These are phyloP conservation scores for Cystofilobasidium bisporidii DNA, from an alignment of 768 basidiomycete genomes.

Conservation along the genomic window DNA sequence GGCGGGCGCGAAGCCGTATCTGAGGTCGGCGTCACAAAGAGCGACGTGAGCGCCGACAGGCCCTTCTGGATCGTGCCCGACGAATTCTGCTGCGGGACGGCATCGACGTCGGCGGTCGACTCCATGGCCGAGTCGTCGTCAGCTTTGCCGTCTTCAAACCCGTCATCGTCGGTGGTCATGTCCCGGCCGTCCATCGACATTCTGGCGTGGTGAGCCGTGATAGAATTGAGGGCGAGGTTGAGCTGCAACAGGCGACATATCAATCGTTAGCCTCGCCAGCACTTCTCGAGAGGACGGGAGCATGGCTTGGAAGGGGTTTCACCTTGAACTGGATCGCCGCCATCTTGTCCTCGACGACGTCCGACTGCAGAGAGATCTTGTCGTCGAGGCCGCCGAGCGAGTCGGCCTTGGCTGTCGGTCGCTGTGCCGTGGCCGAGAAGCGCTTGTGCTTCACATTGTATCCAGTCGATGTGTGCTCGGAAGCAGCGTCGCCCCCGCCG, in stretches of 20 bases:
- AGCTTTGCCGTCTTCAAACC: background rate
- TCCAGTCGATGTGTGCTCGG: slow-evolving; percentile 32
- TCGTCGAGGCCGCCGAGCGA: slow-evolving; percentile 76
- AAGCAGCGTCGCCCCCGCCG: slow-evolving; percentile 40
- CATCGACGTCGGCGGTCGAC: background rate
- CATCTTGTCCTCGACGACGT: slow-evolving; percentile 53
- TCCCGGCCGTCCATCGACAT: slow-evolving; percentile 2
- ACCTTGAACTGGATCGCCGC: slow-evolving; percentile 86
- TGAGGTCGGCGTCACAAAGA: slow-evolving; percentile 2
- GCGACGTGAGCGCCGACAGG: slow-evolving; percentile 1
- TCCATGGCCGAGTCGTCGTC: background rate
- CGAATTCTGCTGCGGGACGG: background rate
- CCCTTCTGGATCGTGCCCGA: background rate
- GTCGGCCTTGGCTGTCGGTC: slow-evolving; percentile 78
- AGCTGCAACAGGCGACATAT: slow-evolving; percentile 45
- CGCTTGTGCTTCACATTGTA: slow-evolving; percentile 19
- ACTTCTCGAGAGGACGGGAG: no score
- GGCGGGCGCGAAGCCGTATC: no score
- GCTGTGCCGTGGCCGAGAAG: slow-evolving; percentile 40
- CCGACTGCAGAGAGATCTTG: slow-evolving; percentile 50
- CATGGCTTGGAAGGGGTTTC: no score
- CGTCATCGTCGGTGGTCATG: background rate
- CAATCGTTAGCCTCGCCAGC: background rate
- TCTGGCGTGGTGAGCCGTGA: slow-evolving; percentile 16
- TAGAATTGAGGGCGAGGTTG: slow-evolving; percentile 55